phyloP scores from a whole-genome alignment of 192 early-diverging fungal species.

The Coemansia sp. region DNA sequence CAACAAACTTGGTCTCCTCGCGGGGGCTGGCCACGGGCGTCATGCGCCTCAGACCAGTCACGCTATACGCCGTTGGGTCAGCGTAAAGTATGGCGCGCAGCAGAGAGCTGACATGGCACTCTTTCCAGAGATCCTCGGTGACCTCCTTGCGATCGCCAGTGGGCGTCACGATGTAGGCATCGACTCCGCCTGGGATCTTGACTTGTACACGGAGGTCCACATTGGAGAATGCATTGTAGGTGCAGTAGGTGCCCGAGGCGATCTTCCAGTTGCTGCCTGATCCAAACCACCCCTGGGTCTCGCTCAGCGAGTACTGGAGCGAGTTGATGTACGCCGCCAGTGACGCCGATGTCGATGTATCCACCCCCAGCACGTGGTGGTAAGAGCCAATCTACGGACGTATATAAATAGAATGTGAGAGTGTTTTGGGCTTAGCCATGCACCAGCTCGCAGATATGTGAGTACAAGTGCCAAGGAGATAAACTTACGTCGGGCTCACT shows the following conservation, averaged over 20 bases:
- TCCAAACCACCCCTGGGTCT: slow-evolving; percentile 49
- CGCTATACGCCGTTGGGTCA: slow-evolving; percentile 79
- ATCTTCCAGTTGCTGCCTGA: slow-evolving; percentile 59
- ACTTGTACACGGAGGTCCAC: slow-evolving; percentile 98
- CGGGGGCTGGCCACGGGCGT: slow-evolving; percentile 76
- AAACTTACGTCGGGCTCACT: slow-evolving; percentile 41
- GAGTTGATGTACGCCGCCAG: slow-evolving; percentile 98
- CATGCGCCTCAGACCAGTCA: slow-evolving; percentile 86
- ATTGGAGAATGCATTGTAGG: slow-evolving; percentile 96
- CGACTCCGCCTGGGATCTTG: slow-evolving; percentile 96
- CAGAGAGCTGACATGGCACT: slow-evolving; percentile 83
- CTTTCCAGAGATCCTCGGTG: slow-evolving; percentile 83
- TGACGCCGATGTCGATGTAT: slow-evolving; percentile 91
- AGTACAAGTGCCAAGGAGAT: not conserved
- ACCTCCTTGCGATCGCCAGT: slow-evolving; percentile 83
- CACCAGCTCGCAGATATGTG: not conserved
- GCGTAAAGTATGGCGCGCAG: slow-evolving; percentile 89
- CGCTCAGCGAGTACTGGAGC: slow-evolving; percentile 70
- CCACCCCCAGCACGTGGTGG: slow-evolving; percentile 75
- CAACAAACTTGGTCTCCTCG: slow-evolving; percentile 79
- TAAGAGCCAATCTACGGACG: slow-evolving; percentile 74
- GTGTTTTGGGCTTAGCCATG: not conserved
- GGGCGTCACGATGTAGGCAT: slow-evolving; percentile 84
- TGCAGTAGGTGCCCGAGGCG: slow-evolving; percentile 77
- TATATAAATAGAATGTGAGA: slow-evolving; percentile 7